Evolutionary conservation across 495 filamentous ascomycete genomes (phyloP), one percentile per base, ranked within the genome.

Genomic region (Parachaetomium inaequale): DNA sequence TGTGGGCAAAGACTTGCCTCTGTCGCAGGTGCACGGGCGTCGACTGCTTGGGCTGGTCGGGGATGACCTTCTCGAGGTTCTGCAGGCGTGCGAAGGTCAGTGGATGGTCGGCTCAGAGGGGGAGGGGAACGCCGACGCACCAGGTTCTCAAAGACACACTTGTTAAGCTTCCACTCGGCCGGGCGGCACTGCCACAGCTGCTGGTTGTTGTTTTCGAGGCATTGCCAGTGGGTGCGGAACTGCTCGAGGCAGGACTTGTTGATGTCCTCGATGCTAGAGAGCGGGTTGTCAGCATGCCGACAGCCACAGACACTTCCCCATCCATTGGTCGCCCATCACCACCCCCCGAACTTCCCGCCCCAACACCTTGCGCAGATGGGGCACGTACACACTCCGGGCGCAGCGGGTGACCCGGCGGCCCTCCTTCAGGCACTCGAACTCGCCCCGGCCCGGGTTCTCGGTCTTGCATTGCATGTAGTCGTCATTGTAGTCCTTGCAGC

Each of bases 391-490:
- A 75, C 90, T 95, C 68, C 88, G 87, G 59, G 94, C 94, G 81
- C 94, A 99, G 74, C 95, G 81, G 63, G 94, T 99, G 46, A 98
- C 94, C 76, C 93, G 92, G 74, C 94, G 82, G 43, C 94, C 94
- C 77, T 99, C 94, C 83, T 88, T 90, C 82, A 99, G 76, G 76
- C 94, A 99, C 58, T 96, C 92, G 52, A 95, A 75, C 80, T 98
- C 95, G 63, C 93, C 95, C 76, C 80, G 84, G 57, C 94, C 95
- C 50, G 90, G 83, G 69, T 81, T 84, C 80, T 96, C 90, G 54
- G 84, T 88, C 87, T 98, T 99, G 86, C 94, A 99, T 78, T 94
- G 86, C 92, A 99, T 98, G 77, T 86, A 99, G 78, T 99, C 94
- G 79, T 99, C 94, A 77, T 97, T 98, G 81, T 91, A 99, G 51